These are phyloP conservation scores for Aspergillus melleus DNA, from an alignment of 2,329 filamentous ascomycete genomes.

Conservation along the genomic window DNA sequence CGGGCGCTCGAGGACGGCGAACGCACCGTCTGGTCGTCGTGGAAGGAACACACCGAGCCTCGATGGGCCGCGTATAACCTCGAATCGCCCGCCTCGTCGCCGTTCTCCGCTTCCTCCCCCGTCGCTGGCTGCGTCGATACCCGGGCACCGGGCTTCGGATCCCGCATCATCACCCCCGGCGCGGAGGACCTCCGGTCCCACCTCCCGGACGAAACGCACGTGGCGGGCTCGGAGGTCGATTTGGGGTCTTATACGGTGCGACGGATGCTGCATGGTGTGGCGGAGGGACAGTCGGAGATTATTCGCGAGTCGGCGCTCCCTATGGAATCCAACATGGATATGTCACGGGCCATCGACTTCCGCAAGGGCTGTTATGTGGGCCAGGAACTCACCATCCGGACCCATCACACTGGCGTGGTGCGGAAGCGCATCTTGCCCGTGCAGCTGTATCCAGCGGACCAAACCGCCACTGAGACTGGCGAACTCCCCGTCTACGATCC, in stretches of 20 bases:
- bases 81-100: conserved; percentile 33
- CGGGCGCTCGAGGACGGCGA: conserved; percentile 66
- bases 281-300: conserved; percentile 84
- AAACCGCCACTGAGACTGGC: conserved; percentile 43
- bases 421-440: conserved; percentile 86
- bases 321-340: conserved; percentile 85
- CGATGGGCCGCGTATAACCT: conserved; percentile 42
- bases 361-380: conserved; percentile 96
- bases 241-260: conserved; percentile 70
- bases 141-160: conserved; percentile 42
- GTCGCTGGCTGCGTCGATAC: conserved; percentile 40
- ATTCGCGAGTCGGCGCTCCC: conserved; percentile 70
- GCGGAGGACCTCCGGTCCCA: conserved; percentile 33
- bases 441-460: conserved; percentile 61
- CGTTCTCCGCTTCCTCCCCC: conserved; percentile 27
- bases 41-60: conserved; percentile 57
- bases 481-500: conserved; percentile 49
- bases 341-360: conserved; percentile 84
- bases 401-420: conserved; percentile 90
- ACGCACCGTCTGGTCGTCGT: conserved; percentile 69
- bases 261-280: conserved; percentile 75
- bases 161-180: conserved; percentile 39
- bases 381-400: conserved; percentile 94
- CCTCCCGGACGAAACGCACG: conserved; percentile 32
- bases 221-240: conserved; percentile 50